Conservation (phyloP, 345 rosid species). For the Streptanthus diversifolius region DNA sequence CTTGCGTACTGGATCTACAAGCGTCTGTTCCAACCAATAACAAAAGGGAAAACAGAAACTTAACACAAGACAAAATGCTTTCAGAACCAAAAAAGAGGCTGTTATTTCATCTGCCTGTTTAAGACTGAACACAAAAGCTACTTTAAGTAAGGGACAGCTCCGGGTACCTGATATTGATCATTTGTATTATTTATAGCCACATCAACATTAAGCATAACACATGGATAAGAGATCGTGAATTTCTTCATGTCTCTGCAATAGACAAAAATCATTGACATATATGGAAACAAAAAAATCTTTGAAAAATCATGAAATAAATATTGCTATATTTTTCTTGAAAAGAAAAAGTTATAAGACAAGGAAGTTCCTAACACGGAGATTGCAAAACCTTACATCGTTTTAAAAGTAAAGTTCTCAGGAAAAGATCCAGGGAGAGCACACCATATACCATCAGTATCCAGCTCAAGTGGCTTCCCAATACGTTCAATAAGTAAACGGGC, state of each 20-base stretch:
- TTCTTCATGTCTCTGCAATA: constrained; percentile 73
- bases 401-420: constrained; percentile 92
- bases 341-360: not conserved
- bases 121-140: constrained; percentile 12
- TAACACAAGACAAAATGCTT: constrained; percentile 14
- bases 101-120: not conserved
- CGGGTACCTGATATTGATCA: constrained; percentile 86
- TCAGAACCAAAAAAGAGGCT: constrained; percentile 9
- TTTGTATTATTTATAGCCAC: constrained; percentile 90
- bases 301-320: not conserved
- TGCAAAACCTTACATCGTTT: constrained; percentile 63
- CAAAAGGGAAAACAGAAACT: constrained; percentile 11
- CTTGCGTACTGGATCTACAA: constrained; percentile 68
- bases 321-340: not conserved
- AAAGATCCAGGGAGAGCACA: constrained; percentile 92
- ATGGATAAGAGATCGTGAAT: constrained; percentile 89
- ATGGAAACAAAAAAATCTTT: not conserved
- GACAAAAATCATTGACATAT: constrained; percentile 13
- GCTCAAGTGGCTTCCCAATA: constrained; percentile 97
- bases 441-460: constrained; percentile 99
- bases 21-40: constrained; percentile 55
- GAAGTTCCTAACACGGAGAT: not conserved
- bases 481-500: constrained; percentile 88
- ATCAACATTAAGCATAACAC: constrained; percentile 97
- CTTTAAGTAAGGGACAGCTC: not conserved